A percentile compares a stretch with the other conserved stretches of the same genome.
These are phyloP conservation scores for Colletotrichum costaricense DNA, from an alignment of 2,329 filamentous ascomycete genomes.

Conservation along the genomic window DNA sequence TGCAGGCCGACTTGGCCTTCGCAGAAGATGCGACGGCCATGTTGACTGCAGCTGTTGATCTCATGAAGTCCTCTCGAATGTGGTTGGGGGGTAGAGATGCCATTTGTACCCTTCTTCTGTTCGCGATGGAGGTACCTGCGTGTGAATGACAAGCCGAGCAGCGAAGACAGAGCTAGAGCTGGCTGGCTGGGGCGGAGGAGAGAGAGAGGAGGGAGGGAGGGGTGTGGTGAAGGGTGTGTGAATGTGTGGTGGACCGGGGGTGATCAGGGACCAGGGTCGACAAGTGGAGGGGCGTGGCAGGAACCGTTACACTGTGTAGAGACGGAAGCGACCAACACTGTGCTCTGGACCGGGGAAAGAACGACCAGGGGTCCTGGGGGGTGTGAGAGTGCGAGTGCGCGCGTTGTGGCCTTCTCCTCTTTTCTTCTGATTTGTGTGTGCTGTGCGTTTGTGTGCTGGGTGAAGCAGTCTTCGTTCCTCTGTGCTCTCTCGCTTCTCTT, in stretches of 20 bases:
- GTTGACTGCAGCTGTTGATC: slow-evolving; percentile 59
- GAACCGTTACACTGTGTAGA: slow-evolving; percentile 21
- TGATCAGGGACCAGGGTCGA: slow-evolving; percentile 21
- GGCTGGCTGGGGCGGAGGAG: slow-evolving; percentile 36
- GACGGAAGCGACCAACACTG: not conserved
- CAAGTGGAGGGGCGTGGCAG: slow-evolving; percentile 21
- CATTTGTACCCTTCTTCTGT: slow-evolving; percentile 67
- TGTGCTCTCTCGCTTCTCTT: slow-evolving; percentile 5
- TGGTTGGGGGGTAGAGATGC: slow-evolving; percentile 73
- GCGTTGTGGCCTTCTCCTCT: slow-evolving; percentile 12
- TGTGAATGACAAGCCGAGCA: slow-evolving; percentile 47
- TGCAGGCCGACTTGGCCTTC: slow-evolving; percentile 69
- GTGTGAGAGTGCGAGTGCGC: slow-evolving; percentile 4
- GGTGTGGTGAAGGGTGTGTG: slow-evolving; percentile 21
- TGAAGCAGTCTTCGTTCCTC: slow-evolving; percentile 13
- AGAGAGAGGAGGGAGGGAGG: slow-evolving; percentile 38
- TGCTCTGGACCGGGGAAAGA: slow-evolving; percentile 30
- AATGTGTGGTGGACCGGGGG: slow-evolving; percentile 24
- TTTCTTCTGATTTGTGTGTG: slow-evolving; percentile 26
- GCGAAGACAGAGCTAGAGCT: slow-evolving; percentile 34
- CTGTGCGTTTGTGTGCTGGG: not conserved
- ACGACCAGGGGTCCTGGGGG: slow-evolving; percentile 4
- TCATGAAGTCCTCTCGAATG: slow-evolving; percentile 54
- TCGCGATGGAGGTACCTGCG: slow-evolving; percentile 53
- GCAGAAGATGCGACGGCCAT: slow-evolving; percentile 71